Conservation (phyloP, 108 stramenopile genomes). For the Cyclotella atomus region DNA sequence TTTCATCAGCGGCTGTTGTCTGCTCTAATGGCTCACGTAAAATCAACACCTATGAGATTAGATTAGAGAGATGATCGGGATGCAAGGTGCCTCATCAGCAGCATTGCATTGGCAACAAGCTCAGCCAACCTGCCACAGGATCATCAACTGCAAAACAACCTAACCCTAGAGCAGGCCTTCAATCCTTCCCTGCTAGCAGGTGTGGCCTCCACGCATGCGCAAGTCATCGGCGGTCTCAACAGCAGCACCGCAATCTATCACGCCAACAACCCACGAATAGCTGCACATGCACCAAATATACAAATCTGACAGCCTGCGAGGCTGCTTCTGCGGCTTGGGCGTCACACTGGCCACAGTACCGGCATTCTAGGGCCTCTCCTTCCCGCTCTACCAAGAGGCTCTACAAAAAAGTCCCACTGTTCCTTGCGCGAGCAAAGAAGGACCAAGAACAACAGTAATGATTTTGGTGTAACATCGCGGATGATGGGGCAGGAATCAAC, state of each 20-base stretch:
- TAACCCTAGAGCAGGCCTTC: constrained; percentile 52
- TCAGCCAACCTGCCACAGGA: neutral
- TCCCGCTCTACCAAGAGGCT: constrained; percentile 61
- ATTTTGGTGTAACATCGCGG: no score
- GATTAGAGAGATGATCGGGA: no score
- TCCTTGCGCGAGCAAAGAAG: no score
- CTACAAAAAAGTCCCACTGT: no score
- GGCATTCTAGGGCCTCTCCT: constrained; percentile 90
- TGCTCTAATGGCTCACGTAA: constrained; percentile 42
- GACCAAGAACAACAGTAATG: no score
- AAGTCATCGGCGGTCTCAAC: constrained; percentile 76
- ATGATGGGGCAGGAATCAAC: no score
- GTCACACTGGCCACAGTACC: constrained; percentile 90
- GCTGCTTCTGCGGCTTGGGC: constrained; percentile 89
- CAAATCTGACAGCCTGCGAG: constrained; percentile 72
- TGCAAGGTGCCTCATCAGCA: neutral
- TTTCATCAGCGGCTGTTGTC: no score
- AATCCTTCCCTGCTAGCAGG: constrained; percentile 73
- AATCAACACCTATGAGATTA: constrained; percentile 36
- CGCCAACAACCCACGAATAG: constrained; percentile 33
- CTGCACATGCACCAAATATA: constrained; percentile 59
- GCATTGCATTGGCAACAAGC: neutral
- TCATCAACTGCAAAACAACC: neutral
- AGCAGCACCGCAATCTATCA: neutral
- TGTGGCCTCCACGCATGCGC: constrained; percentile 85